Conservation (phyloP, 2,329 filamentous ascomycete species). For the Pestalotiopsis sp. region DNA sequence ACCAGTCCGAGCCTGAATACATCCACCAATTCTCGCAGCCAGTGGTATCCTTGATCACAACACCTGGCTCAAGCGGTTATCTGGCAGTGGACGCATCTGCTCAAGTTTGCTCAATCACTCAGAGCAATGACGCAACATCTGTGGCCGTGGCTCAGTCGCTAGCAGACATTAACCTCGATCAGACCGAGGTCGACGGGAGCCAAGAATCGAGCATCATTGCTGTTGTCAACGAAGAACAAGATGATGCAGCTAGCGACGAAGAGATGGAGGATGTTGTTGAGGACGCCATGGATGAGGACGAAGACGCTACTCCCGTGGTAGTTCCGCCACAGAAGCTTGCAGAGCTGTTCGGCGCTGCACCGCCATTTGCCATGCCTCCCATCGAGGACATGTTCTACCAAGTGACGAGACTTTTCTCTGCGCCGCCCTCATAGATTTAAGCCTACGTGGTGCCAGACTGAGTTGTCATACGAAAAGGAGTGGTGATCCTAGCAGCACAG, state of each 20-base stretch:
- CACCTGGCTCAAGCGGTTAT: constrained; percentile 69
- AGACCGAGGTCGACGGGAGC: constrained; percentile 28
- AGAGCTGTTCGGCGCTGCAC: constrained; percentile 70
- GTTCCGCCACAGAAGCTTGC: constrained; percentile 70
- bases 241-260: constrained; percentile 42
- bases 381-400: constrained; percentile 78
- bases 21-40: constrained; percentile 58
- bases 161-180: constrained; percentile 54
- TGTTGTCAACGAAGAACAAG: constrained; percentile 41
- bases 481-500: neutral
- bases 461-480: neutral
- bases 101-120: constrained; percentile 66
- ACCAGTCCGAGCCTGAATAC: constrained; percentile 61
- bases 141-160: constrained; percentile 58
- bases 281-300: constrained; percentile 48
- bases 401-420: constrained; percentile 66
- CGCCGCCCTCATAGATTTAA: constrained; percentile 48
- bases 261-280: constrained; percentile 49
- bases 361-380: constrained; percentile 70
- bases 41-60: constrained; percentile 69
- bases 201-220: constrained; percentile 29
- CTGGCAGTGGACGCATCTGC: constrained; percentile 76
- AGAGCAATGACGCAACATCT: constrained; percentile 59
- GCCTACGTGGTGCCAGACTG: neutral
- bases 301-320: constrained; percentile 60